Base-by-base conservation (phyloP, 352 stramenopile genomes). In the Pythium aquatile region DNA sequence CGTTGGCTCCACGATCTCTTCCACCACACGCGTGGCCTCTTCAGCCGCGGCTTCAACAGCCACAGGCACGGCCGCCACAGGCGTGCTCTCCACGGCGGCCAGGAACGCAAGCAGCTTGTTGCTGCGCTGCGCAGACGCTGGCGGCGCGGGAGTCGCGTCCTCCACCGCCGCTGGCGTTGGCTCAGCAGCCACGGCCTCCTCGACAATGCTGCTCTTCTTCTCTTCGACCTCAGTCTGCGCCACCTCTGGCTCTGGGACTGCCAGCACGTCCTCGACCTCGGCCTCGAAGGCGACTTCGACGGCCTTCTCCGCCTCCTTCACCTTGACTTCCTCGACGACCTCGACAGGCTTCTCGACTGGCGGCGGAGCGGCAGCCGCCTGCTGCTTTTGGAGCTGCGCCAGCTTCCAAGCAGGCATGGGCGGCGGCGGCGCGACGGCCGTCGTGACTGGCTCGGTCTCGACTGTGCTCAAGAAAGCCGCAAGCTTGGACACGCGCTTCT, bases 401-500 rank as follows among this genome's bases (percentile, higher is more conserved):
- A 61, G 59, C 33, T 49, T 48, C 13, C 53, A 47, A 32, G 54
- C 52, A 5, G 61, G 52, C 44, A 61, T 61, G 39, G 61, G 52
- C 11, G 56, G 37, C 11, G 59, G 59, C 6, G 61, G 52, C 42
- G 52, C 20, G 8, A 54, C 47, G 33, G 6, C 9, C 53, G 40
- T 65, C 26, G 64, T 52, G 2, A 68, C 46, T 5, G 77, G 40
- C 39, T 72, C 65, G n/a, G 55, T 1, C 68, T 87, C 76, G 3
- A 92, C 83, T 10, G 72, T 86, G 62, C 60, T 92, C 37, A 92
- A 53, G 60, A 92, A 92, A 6, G 78, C 78, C 6, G 83, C 78
- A 2, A 92, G 65, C 58, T 83, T 88, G 2, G 81, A 87, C 56
- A 70, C 52, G 16, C 16, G 48, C 49, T 65, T 61, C 55, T 73